Evolutionary conservation across 768 basidiomycete species (phyloP).

Genomic region (Russula earlei): DNA sequence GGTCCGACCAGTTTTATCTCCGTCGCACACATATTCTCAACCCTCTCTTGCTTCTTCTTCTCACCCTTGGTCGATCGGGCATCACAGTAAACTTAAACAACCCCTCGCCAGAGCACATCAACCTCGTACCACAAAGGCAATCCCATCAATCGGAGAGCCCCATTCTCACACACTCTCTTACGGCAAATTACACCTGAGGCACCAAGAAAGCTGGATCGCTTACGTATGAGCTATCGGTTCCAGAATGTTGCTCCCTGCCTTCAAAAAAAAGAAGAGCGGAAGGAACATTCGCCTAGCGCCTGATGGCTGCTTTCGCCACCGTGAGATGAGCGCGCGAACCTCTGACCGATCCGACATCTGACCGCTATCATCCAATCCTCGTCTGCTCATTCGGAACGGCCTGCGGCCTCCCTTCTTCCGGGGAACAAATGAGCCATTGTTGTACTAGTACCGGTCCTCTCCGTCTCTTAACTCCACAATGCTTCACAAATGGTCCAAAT

Average conservation of each 20-base stretch:
- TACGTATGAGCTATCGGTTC: slow-evolving; percentile 3
- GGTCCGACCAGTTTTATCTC: background rate
- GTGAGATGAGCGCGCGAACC: background rate
- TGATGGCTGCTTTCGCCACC: slow-evolving; percentile 1
- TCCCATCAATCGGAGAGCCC: too few species aligned
- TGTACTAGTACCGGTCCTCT: background rate
- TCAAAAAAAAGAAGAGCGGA: slow-evolving; percentile 3
- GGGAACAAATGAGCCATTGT: background rate
- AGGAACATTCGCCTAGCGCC: background rate
- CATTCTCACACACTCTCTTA: slow-evolving; percentile 3
- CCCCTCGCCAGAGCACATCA: background rate
- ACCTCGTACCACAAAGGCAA: too few species aligned
- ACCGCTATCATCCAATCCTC: background rate
- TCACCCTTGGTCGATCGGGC: too few species aligned
- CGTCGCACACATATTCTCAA: too few species aligned
- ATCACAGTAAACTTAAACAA: background rate
- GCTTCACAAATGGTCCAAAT: background rate
- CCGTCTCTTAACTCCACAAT: background rate
- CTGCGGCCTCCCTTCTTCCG: background rate
- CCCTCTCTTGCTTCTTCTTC: too few species aligned
- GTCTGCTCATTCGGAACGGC: too few species aligned
- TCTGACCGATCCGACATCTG: background rate
- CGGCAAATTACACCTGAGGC: slow-evolving; percentile 8
- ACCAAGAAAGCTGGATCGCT: slow-evolving; percentile 1
- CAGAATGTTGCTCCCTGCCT: background rate